These are phyloP conservation scores for Venturia pyrina DNA, from an alignment of 2,329 filamentous ascomycete genomes.

Conservation along the genomic window DNA sequence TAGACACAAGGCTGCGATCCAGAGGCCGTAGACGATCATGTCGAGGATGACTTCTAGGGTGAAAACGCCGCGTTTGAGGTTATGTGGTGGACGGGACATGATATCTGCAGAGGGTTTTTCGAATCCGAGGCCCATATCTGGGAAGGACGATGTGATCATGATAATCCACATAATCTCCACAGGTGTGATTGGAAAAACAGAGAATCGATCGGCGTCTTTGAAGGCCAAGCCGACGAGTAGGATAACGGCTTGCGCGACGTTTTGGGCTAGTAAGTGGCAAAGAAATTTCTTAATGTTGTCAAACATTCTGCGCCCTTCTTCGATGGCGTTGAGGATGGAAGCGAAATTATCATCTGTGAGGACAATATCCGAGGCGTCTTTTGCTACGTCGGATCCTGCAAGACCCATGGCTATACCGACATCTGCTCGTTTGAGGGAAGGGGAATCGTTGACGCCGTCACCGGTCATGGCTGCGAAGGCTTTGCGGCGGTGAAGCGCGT, in stretches of 20 bases:
- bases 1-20: conserved; percentile 64
- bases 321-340: conserved; percentile 31
- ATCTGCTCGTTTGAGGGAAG: conserved; percentile 28
- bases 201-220: conserved; percentile 59
- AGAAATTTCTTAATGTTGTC: conserved; percentile 22
- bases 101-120: conserved; percentile 67
- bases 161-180: conserved; percentile 91
- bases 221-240: conserved; percentile 74
- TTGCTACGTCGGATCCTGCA: conserved; percentile 9
- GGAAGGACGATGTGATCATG: conserved; percentile 80
- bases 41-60: conserved; percentile 68
- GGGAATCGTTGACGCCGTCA: conserved; percentile 32
- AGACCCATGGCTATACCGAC: conserved; percentile 30
- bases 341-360: conserved; percentile 34
- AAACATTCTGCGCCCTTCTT: conserved; percentile 31
- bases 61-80: conserved; percentile 51
- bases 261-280: conserved; percentile 67
- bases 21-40: conserved; percentile 68
- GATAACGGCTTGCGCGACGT: conserved; percentile 74
- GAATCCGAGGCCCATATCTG: conserved; percentile 78
- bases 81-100: conserved; percentile 69
- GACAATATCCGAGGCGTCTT: conserved; percentile 27
- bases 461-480: conserved; percentile 35
- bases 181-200: conserved; percentile 77
- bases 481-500: conserved; percentile 29